Base-by-base conservation (phyloP, 2,329 filamentous ascomycete genomes). In the Chrysosphaeria jannelii region DNA sequence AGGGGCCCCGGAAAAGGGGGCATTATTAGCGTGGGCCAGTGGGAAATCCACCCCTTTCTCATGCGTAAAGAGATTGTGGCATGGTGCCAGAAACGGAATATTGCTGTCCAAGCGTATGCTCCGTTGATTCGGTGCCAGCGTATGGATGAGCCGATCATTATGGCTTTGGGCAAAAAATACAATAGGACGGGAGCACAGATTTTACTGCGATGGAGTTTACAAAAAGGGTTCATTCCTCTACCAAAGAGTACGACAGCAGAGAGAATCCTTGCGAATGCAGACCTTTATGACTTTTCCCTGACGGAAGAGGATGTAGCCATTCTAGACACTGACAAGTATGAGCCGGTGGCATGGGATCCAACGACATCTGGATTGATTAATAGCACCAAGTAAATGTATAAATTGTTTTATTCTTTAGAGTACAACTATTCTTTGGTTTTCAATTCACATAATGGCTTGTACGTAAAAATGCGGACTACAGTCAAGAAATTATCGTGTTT, bases 21-120 rank as follows among this genome's bases (percentile, higher is more conserved):
- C n/a, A n/a, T n/a, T n/a, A n/a, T n/a, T n/a, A n/a, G n/a, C n/a
- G 59, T 81, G 23, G 81, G 81, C 35, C 74, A 85, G 44, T 67
- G 79, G 34, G 69, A 81, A 39, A 56, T 79, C 2, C 71, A 81
- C 30, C 72, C 71, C 0, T 85, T 81, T 54, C 75, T 79, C 39
- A 76, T 69, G 2, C 59, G 67, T 24, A 51, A 48, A 0, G 50
- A 53, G 17, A 76, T 85, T 30, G 55, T 61, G 1, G 50, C 54
- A 8, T 64, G 60, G 33, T 74, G 74, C 36, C 50, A 58, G 27
- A 45, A 57, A 29, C 48, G 79, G 31, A 46, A 49, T 17, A 78
- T 85, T 27, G 45, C 66, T 0, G 53, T 85, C 2, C 63, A 85
- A 42, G 74, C 75, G 0, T 88, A 85, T 32, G 71, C 71, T 5